These are phyloP conservation scores for Aspergillus asperescens DNA, from an alignment of 495 filamentous ascomycete genomes.

Conservation along the genomic window DNA sequence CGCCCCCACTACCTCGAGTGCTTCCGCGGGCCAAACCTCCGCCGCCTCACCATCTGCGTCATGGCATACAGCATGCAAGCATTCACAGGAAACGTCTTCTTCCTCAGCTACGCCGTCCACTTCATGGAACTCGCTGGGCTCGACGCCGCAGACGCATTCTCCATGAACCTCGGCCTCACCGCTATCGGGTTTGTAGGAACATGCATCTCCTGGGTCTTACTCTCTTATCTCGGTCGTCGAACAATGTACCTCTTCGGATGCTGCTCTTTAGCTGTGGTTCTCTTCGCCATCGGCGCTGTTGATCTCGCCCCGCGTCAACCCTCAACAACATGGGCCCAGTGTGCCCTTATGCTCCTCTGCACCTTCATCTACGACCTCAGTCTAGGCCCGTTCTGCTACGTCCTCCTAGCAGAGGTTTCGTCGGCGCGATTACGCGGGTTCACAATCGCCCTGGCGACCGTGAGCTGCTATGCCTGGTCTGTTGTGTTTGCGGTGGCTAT, in stretches of 20 bases:
- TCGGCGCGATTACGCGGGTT: conserved; percentile 54
- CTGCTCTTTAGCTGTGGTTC: conserved; percentile 41
- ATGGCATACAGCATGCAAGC: conserved; percentile 49
- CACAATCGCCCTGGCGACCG: conserved; percentile 59
- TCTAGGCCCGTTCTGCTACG: conserved; percentile 60
- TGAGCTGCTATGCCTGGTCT: conserved; percentile 50
- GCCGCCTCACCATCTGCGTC: conserved; percentile 43
- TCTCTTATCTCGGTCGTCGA: conserved; percentile 52
- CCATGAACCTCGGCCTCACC: conserved; percentile 61
- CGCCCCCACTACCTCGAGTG: conserved; percentile 37
- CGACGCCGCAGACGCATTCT: conserved; percentile 49
- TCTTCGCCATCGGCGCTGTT: conserved; percentile 55
- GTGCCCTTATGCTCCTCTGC: conserved; percentile 53
- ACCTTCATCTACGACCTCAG: conserved; percentile 54
- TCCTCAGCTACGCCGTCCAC: conserved; percentile 34
- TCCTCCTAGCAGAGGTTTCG: conserved; percentile 57
- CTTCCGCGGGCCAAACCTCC: conserved; percentile 41
- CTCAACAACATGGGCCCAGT: conserved; percentile 45
- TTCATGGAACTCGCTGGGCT: conserved; percentile 60
- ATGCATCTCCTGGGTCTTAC: conserved; percentile 59
- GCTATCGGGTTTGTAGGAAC: conserved; percentile 61
- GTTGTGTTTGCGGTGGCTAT: conserved; percentile 60
- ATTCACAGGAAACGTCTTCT: conserved; percentile 28
- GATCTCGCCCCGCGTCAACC: conserved; percentile 44
- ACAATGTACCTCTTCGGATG: conserved; percentile 52